Conservation (phyloP, 208 protist species). For the Wallacemonas rigidus region DNA sequence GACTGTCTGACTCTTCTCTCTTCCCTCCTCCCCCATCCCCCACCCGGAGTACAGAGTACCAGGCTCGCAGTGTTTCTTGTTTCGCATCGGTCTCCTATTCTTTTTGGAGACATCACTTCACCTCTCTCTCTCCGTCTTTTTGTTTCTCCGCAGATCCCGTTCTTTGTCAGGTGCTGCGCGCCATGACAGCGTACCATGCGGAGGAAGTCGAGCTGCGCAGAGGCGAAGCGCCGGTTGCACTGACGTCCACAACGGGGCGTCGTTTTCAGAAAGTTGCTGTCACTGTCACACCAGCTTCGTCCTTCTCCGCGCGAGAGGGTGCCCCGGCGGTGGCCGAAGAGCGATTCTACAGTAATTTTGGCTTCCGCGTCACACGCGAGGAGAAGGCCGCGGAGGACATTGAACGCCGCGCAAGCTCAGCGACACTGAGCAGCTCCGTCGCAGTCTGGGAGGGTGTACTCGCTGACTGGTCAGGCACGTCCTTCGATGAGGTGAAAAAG, state of each 20-base stretch:
- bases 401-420: constrained; percentile 20
- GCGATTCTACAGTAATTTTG: constrained; percentile 39
- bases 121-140: too few species aligned
- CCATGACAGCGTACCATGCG: constrained; percentile 27
- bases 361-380: constrained; percentile 63
- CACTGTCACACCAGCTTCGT: constrained; percentile 7
- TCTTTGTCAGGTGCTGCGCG: too few species aligned
- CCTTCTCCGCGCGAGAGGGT: neutral
- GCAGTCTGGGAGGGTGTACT: constrained; percentile 38
- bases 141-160: too few species aligned
- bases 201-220: constrained; percentile 42
- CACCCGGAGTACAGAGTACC: too few species aligned
- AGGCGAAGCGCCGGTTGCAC: constrained; percentile 18
- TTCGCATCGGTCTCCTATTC: too few species aligned
- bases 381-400: constrained; percentile 74
- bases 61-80: too few species aligned
- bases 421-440: constrained; percentile 17
- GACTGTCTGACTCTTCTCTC: too few species aligned
- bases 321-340: neutral
- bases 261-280: constrained; percentile 12
- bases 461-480: constrained; percentile 32
- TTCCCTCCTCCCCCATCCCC: too few species aligned
- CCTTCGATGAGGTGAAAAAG: constrained; percentile 41
- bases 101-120: too few species aligned
- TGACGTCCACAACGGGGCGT: constrained; percentile 49